phyloP scores from a whole-genome alignment of 2,329 filamentous ascomycete species.

The Didymella exigua region DNA sequence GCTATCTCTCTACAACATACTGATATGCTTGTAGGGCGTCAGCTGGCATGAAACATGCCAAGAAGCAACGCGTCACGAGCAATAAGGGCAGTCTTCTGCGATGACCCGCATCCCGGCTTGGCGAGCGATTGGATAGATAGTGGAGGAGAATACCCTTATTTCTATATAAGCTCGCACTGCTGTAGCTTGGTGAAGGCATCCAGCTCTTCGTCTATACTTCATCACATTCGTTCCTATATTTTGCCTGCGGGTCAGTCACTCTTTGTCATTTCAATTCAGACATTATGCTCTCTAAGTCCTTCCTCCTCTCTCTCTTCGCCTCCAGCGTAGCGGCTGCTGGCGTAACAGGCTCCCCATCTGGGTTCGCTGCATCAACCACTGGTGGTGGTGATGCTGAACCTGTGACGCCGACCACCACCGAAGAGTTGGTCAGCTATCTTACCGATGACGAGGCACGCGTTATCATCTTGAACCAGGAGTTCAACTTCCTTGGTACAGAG shows the following conservation, averaged over 20 bases:
- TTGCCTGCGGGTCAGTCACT: conserved; percentile 15
- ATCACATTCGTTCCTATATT: conserved; percentile 2
- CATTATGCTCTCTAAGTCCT: conserved; percentile 15
- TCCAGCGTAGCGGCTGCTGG: conserved; percentile 14
- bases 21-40: conserved; percentile 8
- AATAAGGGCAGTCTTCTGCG: background rate
- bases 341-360: conserved; percentile 21
- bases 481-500: conserved; percentile 33
- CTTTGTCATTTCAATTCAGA: conserved; percentile 4
- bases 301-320: conserved; percentile 15
- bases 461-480: conserved; percentile 46
- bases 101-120: background rate
- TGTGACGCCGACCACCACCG: conserved; percentile 19
- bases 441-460: conserved; percentile 42
- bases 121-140: background rate
- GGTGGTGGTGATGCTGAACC: conserved; percentile 25
- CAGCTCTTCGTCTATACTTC: background rate
- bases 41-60: conserved; percentile 6
- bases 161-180: background rate
- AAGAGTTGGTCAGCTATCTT: conserved; percentile 35
- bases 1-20: background rate
- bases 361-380: conserved; percentile 24
- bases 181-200: background rate
- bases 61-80: background rate
- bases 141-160: too few relatives aligned